Conservation (phyloP, 2,329 filamentous ascomycete genomes). For the Sclerotinia borealis region DNA sequence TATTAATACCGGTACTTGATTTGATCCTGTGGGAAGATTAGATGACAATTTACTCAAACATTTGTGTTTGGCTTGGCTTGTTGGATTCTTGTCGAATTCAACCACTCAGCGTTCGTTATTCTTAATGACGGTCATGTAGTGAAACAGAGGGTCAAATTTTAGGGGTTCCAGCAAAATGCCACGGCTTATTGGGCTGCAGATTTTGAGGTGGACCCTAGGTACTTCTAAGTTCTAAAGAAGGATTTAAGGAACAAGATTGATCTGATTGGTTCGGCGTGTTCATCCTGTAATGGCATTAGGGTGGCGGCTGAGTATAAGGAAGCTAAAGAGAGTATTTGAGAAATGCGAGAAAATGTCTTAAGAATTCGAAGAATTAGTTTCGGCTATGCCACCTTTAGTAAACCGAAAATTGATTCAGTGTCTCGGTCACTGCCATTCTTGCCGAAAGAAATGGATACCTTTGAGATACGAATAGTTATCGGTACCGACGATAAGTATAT, state of each 20-base stretch:
- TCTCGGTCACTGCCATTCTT: background rate
- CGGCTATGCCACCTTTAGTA: background rate
- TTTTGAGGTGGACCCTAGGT: background rate
- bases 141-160: conserved; percentile 1
- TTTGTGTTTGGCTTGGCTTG: background rate
- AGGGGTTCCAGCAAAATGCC: conserved; percentile 3
- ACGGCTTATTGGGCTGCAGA: background rate
- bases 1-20: background rate
- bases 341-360: background rate
- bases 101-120: background rate
- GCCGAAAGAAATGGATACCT: background rate
- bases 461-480: background rate
- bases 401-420: background rate
- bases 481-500: background rate
- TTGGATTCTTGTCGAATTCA: background rate
- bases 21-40: conserved; percentile 13
- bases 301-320: background rate
- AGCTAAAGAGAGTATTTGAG: background rate
- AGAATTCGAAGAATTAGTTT: background rate
- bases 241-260: background rate
- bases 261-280: background rate
- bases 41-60: background rate
- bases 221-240: background rate
- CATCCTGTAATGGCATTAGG: background rate
- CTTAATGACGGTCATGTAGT: background rate